Percentiles rank a stretch among this genome's conserved stretches.
Evolutionary conservation across 352 stramenopile species (phyloP).

Genomic region (Phytophthora melonis): DNA sequence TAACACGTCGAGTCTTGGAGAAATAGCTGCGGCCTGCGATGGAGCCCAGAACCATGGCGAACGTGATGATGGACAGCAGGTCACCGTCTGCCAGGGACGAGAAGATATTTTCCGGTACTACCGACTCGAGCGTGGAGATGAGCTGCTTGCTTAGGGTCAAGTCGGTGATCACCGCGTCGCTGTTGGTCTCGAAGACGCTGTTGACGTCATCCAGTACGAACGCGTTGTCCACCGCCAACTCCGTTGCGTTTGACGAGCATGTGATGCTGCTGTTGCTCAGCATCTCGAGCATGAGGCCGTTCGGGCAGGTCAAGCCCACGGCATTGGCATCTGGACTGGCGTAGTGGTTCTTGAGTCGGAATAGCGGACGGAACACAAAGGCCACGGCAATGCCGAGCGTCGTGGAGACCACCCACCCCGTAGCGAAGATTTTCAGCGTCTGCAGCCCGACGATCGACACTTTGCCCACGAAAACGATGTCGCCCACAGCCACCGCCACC

Average conservation of each 20-base stretch:
- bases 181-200: slow-evolving; percentile 58
- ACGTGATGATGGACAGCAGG: slow-evolving; percentile 72
- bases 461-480: slow-evolving; percentile 83
- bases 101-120: slow-evolving; percentile 80
- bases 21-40: slow-evolving; percentile 69
- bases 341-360: slow-evolving; percentile 41
- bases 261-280: slow-evolving; percentile 38
- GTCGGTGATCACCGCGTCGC: slow-evolving; percentile 45
- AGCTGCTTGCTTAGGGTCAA: slow-evolving; percentile 71
- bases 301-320: slow-evolving; percentile 61
- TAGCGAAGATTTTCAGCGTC: slow-evolving; percentile 69
- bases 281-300: slow-evolving; percentile 48
- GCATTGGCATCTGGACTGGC: slow-evolving; percentile 39
- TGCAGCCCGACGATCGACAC: slow-evolving; percentile 71
- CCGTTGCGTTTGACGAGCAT: slow-evolving; percentile 37
- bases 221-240: slow-evolving; percentile 30
- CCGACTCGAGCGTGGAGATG: slow-evolving; percentile 58
- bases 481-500: slow-evolving; percentile 76
- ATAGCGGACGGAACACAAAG: slow-evolving; percentile 65
- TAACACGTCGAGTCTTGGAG: slow-evolving; percentile 62
- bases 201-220: slow-evolving; percentile 65
- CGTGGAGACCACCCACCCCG: slow-evolving; percentile 63
- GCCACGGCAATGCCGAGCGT: slow-evolving; percentile 63
- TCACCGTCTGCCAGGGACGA: slow-evolving; percentile 53
- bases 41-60: slow-evolving; percentile 72